Conservation (phyloP, 208 protist genomes). For the Trichomonas tenax region DNA sequence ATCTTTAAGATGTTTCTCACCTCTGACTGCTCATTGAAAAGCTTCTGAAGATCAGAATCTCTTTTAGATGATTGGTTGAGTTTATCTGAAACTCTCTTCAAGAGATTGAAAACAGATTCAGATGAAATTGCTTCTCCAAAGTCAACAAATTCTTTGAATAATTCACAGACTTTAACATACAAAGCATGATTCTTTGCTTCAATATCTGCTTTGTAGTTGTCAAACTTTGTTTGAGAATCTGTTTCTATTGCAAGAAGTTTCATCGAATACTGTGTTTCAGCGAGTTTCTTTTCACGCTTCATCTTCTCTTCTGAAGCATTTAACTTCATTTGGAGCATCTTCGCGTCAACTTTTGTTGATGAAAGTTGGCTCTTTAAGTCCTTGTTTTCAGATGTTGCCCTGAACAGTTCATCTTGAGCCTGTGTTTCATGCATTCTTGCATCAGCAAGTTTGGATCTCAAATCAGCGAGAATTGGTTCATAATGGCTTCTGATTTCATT, state of each 20-base stretch:
- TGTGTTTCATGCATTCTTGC: neutral
- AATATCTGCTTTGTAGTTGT: neutral
- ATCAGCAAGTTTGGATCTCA: neutral
- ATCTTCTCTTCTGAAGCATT: neutral
- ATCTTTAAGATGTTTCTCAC: neutral
- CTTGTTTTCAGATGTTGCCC: neutral
- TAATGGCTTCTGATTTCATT: neutral
- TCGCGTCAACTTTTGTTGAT: neutral
- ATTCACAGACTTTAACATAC: neutral
- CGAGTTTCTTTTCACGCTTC: neutral
- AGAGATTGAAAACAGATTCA: neutral
- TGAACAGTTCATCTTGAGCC: neutral
- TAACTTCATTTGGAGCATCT: neutral
- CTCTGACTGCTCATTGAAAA: neutral
- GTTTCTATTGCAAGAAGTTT: neutral
- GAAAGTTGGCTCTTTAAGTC: neutral
- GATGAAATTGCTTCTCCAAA: neutral
- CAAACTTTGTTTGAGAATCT: neutral
- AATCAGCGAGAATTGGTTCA: neutral
- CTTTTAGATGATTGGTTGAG: neutral
- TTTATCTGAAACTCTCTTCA: neutral
- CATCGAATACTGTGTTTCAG: neutral
- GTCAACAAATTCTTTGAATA: neutral
- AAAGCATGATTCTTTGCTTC: neutral
- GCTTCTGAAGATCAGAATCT: neutral